Evolutionary conservation across 208 protist genomes (phyloP), one percentile per base, ranked within the genome.

Genomic region (Paratrypanosoma confusum): DNA sequence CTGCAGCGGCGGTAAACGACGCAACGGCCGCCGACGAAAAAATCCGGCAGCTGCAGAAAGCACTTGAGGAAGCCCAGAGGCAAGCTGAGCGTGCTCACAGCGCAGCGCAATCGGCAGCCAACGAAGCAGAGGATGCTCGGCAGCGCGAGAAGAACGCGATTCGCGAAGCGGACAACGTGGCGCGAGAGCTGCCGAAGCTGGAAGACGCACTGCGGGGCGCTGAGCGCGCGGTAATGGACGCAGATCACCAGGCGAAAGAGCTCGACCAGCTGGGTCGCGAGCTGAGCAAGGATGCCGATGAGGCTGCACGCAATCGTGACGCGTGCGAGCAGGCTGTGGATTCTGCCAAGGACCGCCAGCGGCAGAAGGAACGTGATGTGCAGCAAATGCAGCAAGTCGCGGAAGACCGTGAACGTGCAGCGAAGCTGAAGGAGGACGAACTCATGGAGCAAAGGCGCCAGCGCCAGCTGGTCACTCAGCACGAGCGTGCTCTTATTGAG

Each of bases 401-500:
- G 10, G 67, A 72, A 16, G 81, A 94, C 22, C 57, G 73, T 1
- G 86, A 94, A 31, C 60, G 65, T 20, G 44, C 52, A 17, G 78
- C 78, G 21, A 77, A 81, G 42, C 65, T 72, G 29, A 75, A 78
- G 50, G 79, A 89, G 57, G 50, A 47, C 18, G 83, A 89, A 39
- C 65, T 93, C 7, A 61, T 70, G 2, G 83, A 93, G 28, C 79
- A 93, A 46, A 65, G 65, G 3, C 68, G 66, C 13, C 77, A 94
- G 52, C 67, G 86, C 3, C 68, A 90, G 35, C 66, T 85, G 18
- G 75, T 89, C 38, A 80, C 79, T 1, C 78, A 91, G 58, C 78
- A 91, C 39, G 86, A 94, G 42, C 74, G 79, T 1, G 67, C 79
- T 1, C 66, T 94, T 5, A 84, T 94, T 45, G 86, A 94, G 39